Percentiles rank a stretch among this genome's conserved stretches.
phyloP scores from a whole-genome alignment of 2,329 filamentous ascomycete species.

The Xylaria sp. region DNA sequence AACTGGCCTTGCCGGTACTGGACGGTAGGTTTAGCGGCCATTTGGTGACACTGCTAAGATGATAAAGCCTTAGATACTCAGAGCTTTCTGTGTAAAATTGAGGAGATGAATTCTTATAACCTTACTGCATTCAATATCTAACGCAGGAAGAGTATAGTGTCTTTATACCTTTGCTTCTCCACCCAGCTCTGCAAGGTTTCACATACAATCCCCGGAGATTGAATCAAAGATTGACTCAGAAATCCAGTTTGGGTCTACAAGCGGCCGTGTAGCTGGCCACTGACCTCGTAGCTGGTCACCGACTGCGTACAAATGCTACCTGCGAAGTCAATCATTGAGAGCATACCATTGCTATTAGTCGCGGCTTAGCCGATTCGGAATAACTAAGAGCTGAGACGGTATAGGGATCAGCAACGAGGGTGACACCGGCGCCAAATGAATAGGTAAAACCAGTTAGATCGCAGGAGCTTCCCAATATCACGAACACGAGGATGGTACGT shows the following conservation, averaged over 20 bases:
- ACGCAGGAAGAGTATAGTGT: not conserved
- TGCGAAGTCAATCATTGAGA: not conserved
- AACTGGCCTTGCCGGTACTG: conserved; percentile 22
- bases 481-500: too few species aligned
- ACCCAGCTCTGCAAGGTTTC: not conserved
- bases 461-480: too few species aligned
- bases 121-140: too few species aligned
- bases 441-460: too few species aligned
- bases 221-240: not conserved
- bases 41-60: not conserved
- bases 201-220: not conserved
- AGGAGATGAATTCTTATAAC: too few species aligned
- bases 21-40: conserved; percentile 7
- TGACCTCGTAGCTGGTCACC: not conserved
- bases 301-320: not conserved
- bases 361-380: not conserved
- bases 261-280: not conserved
- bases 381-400: not conserved
- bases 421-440: too few species aligned
- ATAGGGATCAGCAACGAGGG: too few species aligned
- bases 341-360: not conserved
- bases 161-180: conserved; percentile 1
- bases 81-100: not conserved
- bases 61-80: not conserved
- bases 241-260: not conserved